These are phyloP conservation scores for Globisporangium carolinianum DNA, from an alignment of 352 stramenopile genomes.

Conservation along the genomic window DNA sequence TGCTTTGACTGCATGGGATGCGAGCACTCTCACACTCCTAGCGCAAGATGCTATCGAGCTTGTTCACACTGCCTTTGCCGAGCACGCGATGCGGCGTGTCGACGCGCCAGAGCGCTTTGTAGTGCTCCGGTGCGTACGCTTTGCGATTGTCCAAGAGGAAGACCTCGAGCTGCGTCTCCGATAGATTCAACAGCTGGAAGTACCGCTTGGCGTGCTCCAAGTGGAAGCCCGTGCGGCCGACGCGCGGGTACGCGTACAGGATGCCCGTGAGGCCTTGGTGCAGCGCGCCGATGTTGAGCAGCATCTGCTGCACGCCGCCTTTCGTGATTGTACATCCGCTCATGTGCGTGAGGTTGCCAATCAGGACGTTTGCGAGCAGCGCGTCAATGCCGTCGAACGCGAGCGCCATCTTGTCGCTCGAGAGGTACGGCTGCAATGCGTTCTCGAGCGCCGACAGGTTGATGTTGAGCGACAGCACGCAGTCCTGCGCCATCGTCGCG, in stretches of 20 bases:
- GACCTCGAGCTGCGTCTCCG: constrained; percentile 71
- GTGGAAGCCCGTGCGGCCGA: constrained; percentile 39
- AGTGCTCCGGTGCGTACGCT: constrained; percentile 47
- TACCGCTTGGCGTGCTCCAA: constrained; percentile 79
- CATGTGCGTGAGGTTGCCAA: constrained; percentile 63
- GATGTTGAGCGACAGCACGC: constrained; percentile 65
- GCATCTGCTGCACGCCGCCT: constrained; percentile 72
- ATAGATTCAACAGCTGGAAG: constrained; percentile 63
- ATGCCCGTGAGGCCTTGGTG: constrained; percentile 69
- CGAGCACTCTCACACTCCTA: constrained; percentile 17
- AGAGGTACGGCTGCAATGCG: constrained; percentile 61
- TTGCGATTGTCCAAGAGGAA: constrained; percentile 71
- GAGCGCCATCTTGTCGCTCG: constrained; percentile 68
- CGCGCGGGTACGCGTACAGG: constrained; percentile 60
- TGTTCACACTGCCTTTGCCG: constrained; percentile 72
- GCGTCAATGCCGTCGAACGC: constrained; percentile 68
- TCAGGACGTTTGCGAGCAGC: constrained; percentile 54
- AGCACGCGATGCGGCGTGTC: constrained; percentile 68
- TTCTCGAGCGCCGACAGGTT: constrained; percentile 73
- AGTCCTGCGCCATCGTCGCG: constrained; percentile 62
- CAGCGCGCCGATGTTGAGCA: constrained; percentile 66
- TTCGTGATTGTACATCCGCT: constrained; percentile 50
- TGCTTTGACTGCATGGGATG: too few species aligned
- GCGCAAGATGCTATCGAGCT: constrained; percentile 72
- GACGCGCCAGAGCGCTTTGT: constrained; percentile 71